Evolutionary conservation across 2,329 filamentous ascomycete genomes (phyloP).

Genomic region (Nemania bipapillata): DNA sequence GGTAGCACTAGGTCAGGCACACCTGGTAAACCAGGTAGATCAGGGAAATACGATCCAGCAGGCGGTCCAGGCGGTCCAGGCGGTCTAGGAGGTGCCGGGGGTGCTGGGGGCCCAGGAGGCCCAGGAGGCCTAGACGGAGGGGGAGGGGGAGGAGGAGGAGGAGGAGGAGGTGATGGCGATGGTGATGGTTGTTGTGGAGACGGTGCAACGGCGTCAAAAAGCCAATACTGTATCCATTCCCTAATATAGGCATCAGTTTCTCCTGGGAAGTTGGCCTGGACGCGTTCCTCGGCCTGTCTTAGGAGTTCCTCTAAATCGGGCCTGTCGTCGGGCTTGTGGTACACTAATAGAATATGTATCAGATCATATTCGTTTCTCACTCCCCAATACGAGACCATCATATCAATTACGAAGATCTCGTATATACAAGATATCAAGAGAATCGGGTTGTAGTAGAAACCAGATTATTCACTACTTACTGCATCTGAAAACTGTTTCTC

Average conservation of each 20-base stretch:
- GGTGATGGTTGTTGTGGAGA: neutral
- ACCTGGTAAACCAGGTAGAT: no score
- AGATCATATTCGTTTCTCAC: conserved; percentile 7
- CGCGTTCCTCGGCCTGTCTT: conserved; percentile 25
- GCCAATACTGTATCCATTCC: conserved; percentile 36
- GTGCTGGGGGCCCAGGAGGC: neutral
- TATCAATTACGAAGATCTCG: neutral
- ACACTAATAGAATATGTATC: conserved; percentile 32
- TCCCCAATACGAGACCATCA: neutral
- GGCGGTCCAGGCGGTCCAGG: neutral
- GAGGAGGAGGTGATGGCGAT: neutral
- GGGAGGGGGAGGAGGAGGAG: neutral
- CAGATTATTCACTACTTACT: conserved; percentile 19
- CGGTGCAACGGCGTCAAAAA: conserved; percentile 28
- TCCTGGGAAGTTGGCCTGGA: neutral
- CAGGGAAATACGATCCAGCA: no score
- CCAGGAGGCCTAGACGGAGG: neutral
- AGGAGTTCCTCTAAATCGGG: conserved; percentile 38
- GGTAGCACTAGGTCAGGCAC: neutral
- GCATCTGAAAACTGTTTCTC: conserved; percentile 41
- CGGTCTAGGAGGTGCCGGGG: neutral
- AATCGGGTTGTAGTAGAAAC: no score
- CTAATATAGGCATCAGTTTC: conserved; percentile 37
- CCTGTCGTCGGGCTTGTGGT: conserved; percentile 40
- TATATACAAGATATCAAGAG: neutral